Evolutionary conservation across 805 yeast genomes (phyloP).

Genomic region (Saccharomyces paradoxus): DNA sequence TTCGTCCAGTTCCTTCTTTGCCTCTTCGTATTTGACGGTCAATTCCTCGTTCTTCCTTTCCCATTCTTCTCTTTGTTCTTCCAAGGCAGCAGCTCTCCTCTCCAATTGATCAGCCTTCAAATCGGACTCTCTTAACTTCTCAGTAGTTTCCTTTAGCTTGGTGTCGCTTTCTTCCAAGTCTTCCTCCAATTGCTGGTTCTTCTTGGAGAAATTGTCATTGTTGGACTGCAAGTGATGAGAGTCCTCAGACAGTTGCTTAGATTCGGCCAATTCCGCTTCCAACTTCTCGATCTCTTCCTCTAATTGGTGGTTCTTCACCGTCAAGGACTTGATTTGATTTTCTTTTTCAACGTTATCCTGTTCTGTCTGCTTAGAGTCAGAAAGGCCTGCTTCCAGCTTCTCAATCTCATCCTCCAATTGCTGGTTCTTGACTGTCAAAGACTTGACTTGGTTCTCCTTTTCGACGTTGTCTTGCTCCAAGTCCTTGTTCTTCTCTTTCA

Average conservation of each 20-base stretch:
- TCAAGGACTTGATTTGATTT: slow-evolving; percentile 83
- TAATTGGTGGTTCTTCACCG: slow-evolving; percentile 80
- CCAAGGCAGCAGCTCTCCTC: slow-evolving; percentile 83
- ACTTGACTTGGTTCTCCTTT: slow-evolving; percentile 87
- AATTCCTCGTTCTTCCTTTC: slow-evolving; percentile 85
- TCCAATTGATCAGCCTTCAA: slow-evolving; percentile 91
- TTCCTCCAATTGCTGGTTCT: slow-evolving; percentile 79
- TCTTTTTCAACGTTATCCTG: slow-evolving; percentile 86
- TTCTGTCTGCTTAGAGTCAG: slow-evolving; percentile 64
- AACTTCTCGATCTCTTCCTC: slow-evolving; percentile 62
- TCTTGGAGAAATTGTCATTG: slow-evolving; percentile 82
- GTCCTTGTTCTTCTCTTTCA: slow-evolving; percentile 66
- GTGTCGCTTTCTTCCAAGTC: slow-evolving; percentile 73
- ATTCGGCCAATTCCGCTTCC: slow-evolving; percentile 64
- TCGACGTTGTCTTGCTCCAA: slow-evolving; percentile 84
- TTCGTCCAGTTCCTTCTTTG: slow-evolving; percentile 88
- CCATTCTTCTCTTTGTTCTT: slow-evolving; percentile 81
- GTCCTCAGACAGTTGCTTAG: slow-evolving; percentile 82
- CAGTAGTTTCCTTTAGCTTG: slow-evolving; percentile 83
- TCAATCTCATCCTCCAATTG: slow-evolving; percentile 76
- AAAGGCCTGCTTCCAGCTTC: slow-evolving; percentile 29
- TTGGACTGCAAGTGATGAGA: slow-evolving; percentile 81
- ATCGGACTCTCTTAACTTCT: slow-evolving; percentile 86
- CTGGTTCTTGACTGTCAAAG: slow-evolving; percentile 85
- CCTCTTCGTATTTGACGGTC: slow-evolving; percentile 65